Percentiles rank a stretch among this genome's conserved stretches.
phyloP scores from a whole-genome alignment of 805 yeast species.

The Starmerella apis region DNA sequence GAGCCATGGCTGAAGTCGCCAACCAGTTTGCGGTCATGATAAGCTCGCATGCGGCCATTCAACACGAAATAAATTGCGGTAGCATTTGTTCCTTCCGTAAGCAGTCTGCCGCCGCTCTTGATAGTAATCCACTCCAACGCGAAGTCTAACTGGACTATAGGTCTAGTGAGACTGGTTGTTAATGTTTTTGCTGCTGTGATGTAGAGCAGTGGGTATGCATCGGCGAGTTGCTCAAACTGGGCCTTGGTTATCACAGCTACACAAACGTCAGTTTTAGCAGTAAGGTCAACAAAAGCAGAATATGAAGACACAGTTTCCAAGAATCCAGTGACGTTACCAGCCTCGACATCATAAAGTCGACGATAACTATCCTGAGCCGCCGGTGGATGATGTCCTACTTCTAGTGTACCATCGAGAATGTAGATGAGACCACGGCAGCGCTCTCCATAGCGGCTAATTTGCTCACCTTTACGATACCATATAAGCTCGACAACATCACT shows the following conservation, averaged over 20 bases:
- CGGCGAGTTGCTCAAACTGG: slow-evolving; percentile 55
- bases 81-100: slow-evolving; percentile 74
- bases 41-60: slow-evolving; percentile 21
- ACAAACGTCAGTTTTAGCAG: slow-evolving; percentile 50
- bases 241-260: slow-evolving; percentile 62
- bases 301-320: slow-evolving; percentile 70
- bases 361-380: slow-evolving; percentile 4
- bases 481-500: slow-evolving; percentile 50
- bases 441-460: slow-evolving; percentile 53
- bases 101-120: slow-evolving; percentile 73
- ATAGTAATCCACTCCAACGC: slow-evolving; percentile 92
- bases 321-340: slow-evolving; percentile 85
- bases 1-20: slow-evolving; percentile 92
- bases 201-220: slow-evolving; percentile 64
- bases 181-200: slow-evolving; percentile 67
- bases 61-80: slow-evolving; percentile 44
- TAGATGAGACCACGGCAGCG: slow-evolving; percentile 67
- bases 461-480: slow-evolving; percentile 43
- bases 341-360: slow-evolving; percentile 45
- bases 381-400: slow-evolving; percentile 41
- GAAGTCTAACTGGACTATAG: slow-evolving; percentile 67
- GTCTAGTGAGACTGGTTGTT: slow-evolving; percentile 53
- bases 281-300: slow-evolving; percentile 55
- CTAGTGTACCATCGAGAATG: slow-evolving; percentile 67
- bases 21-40: slow-evolving; percentile 30